These are phyloP conservation scores for Gaertneriomyces semiglobifer DNA, from an alignment of 192 early-diverging fungal genomes.

Conservation along the genomic window DNA sequence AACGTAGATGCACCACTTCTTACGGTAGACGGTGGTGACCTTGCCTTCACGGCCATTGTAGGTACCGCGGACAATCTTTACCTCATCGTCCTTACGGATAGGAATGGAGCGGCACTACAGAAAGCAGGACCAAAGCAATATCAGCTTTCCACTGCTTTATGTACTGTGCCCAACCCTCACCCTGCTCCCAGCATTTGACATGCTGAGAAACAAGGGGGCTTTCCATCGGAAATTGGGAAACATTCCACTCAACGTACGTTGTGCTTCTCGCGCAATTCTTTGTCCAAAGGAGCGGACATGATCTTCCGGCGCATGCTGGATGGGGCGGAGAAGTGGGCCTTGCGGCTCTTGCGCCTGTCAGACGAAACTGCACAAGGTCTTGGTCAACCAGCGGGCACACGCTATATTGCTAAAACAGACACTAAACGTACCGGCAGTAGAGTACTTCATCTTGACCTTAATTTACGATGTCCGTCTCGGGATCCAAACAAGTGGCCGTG, in stretches of 20 bases:
- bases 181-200: neutral
- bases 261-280: slow-evolving; percentile 98
- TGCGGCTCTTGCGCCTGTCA: slow-evolving; percentile 38
- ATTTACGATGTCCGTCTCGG: neutral
- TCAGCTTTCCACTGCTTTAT: slow-evolving; percentile 1
- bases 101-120: slow-evolving; percentile 85
- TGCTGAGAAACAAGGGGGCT: slow-evolving; percentile 14
- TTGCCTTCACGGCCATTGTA: slow-evolving; percentile 98
- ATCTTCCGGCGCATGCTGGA: slow-evolving; percentile 91
- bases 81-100: slow-evolving; percentile 97
- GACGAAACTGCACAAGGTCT: slow-evolving; percentile 24
- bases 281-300: slow-evolving; percentile 94
- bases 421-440: neutral
- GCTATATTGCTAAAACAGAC: neutral
- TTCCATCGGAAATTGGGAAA: slow-evolving; percentile 17
- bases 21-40: slow-evolving; percentile 94
- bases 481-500: neutral
- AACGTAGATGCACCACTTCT: slow-evolving; percentile 99
- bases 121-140: slow-evolving; percentile 2
- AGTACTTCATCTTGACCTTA: neutral
- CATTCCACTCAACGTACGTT: slow-evolving; percentile 53
- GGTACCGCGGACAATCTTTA: slow-evolving; percentile 89
- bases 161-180: slow-evolving; percentile 25
- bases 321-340: slow-evolving; percentile 96
- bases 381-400: neutral